Conservation (phyloP, 768 basidiomycete species). For the Psilocybe subaeruginosa region DNA sequence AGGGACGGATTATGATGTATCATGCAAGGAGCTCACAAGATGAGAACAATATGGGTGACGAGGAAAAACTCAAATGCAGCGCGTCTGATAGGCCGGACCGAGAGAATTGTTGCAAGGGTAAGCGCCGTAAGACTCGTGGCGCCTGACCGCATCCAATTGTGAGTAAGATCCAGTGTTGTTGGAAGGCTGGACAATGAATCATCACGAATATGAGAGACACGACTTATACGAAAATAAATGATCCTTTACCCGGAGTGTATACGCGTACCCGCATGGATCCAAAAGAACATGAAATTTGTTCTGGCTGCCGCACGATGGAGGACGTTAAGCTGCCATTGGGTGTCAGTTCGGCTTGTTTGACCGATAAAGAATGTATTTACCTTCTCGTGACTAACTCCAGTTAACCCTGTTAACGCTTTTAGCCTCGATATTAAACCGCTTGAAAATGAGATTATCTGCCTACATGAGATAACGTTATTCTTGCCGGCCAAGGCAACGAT, state of each 20-base stretch:
- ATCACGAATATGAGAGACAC: background rate
- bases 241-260: constrained; percentile 29
- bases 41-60: background rate
- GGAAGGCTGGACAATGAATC: constrained; percentile 29
- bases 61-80: background rate
- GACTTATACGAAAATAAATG: background rate
- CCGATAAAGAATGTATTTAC: constrained; percentile 18
- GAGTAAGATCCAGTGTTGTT: constrained; percentile 34
- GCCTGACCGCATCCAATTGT: constrained; percentile 39
- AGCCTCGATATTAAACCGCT: background rate
- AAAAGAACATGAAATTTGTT: constrained; percentile 42
- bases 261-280: constrained; percentile 41
- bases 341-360: background rate
- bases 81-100: background rate
- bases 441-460: constrained; percentile 8
- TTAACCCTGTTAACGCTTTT: constrained; percentile 37
- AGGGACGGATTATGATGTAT: background rate
- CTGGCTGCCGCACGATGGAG: constrained; percentile 49
- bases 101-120: constrained; percentile 7
- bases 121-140: constrained; percentile 29
- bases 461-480: constrained; percentile 60
- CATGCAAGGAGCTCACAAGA: background rate
- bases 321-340: constrained; percentile 37
- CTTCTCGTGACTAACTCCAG: constrained; percentile 59
- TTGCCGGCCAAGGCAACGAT: constrained; percentile 59